Conservation (phyloP, 192 early-diverging fungal species). For the Coemansia sp. region DNA sequence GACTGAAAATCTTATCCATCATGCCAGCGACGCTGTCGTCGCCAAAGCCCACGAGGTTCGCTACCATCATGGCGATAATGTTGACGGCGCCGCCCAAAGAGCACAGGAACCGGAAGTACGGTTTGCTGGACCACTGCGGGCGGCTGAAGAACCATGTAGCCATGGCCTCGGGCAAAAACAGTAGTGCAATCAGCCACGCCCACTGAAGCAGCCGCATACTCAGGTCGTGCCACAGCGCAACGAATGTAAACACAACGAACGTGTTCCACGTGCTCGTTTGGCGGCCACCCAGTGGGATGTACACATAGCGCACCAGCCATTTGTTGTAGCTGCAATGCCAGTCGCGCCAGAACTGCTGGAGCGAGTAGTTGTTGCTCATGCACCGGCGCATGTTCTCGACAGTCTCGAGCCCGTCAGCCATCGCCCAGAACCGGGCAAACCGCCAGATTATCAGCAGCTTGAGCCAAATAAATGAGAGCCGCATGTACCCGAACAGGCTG, state of each 20-base stretch:
- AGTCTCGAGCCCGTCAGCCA: conserved; percentile 85
- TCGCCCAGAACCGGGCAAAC: conserved; percentile 94
- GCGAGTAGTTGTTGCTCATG: conserved; percentile 95
- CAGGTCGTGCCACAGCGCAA: conserved; percentile 98
- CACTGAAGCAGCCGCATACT: conserved; percentile 79
- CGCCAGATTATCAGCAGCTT: conserved; percentile 96
- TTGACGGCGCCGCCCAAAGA: conserved; percentile 80
- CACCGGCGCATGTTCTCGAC: conserved; percentile 96
- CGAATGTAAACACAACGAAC: conserved; percentile 92
- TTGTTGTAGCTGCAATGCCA: conserved; percentile 96
- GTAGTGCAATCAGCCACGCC: conserved; percentile 86
- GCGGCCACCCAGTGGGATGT: conserved; percentile 88
- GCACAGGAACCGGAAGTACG: conserved; percentile 76
- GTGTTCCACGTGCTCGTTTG: conserved; percentile 71
- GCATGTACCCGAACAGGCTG: conserved; percentile 84
- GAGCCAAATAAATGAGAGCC: conserved; percentile 91
- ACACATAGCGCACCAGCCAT: conserved; percentile 86
- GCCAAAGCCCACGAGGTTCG: conserved; percentile 97
- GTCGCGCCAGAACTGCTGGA: conserved; percentile 90
- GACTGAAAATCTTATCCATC: conserved; percentile 61
- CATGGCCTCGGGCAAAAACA: conserved; percentile 85
- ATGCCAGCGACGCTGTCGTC: conserved; percentile 81
- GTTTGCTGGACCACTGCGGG: conserved; percentile 30
- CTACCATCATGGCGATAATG: conserved; percentile 93
- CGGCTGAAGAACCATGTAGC: conserved; percentile 53